Conservation (phyloP, 140 eudicot species). For the Bidens hawaiensis region DNA sequence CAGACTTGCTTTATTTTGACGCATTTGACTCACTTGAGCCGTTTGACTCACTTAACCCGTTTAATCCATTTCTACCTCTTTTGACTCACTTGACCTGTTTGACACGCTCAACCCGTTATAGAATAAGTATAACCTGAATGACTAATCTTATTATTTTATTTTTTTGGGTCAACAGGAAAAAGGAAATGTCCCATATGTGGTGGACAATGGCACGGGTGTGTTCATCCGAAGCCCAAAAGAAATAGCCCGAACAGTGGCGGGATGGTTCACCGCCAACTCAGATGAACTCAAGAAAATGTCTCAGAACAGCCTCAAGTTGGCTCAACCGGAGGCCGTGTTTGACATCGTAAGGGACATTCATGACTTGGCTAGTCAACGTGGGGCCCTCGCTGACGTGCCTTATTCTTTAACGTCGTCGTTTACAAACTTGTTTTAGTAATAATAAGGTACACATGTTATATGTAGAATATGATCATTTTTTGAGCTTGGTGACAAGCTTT, state of each 20-base stretch:
- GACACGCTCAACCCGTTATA: too few relatives aligned
- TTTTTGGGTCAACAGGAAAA: slow-evolving; percentile 61
- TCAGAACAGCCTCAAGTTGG: slow-evolving; percentile 71
- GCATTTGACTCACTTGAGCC: too few relatives aligned
- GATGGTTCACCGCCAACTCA: slow-evolving; percentile 82
- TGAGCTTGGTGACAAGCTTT: slow-evolving; percentile 30
- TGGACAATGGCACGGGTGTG: slow-evolving; percentile 91
- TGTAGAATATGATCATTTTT: slow-evolving; percentile 22
- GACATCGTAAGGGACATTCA: slow-evolving; percentile 97
- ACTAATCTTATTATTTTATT: not conserved
- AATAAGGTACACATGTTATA: slow-evolving; percentile 5
- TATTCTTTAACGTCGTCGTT: slow-evolving; percentile 72
- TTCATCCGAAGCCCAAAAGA: slow-evolving; percentile 79
- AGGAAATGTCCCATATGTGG: slow-evolving; percentile 94
- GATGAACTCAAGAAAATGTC: slow-evolving; percentile 81
- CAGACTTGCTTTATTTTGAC: too few relatives aligned
- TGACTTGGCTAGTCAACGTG: slow-evolving; percentile 75
- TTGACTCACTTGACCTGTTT: not conserved
- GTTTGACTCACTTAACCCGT: too few relatives aligned
- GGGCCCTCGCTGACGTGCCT: slow-evolving; percentile 61
- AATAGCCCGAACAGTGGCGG: slow-evolving; percentile 72
- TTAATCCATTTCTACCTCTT: too few relatives aligned
- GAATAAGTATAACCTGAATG: not conserved
- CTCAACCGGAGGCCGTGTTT: slow-evolving; percentile 96
- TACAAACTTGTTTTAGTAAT: slow-evolving; percentile 52